Conservation (phyloP, 2,329 filamentous ascomycete genomes). For the Beauveria pseudobassiana region DNA sequence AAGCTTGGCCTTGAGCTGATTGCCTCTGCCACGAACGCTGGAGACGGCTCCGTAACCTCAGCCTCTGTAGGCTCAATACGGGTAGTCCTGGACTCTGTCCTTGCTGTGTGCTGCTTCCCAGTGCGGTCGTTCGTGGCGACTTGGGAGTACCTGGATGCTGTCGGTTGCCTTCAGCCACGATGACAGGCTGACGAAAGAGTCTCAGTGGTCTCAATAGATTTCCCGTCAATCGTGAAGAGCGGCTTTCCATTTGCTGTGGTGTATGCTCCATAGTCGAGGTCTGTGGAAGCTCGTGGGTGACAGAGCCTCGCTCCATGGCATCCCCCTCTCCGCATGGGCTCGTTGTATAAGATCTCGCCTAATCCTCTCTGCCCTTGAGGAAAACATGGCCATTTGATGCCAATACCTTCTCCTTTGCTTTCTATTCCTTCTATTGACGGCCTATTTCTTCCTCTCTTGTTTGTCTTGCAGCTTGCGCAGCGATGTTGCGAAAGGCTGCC, state of each 20-base stretch:
- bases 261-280: neutral
- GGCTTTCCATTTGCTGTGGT: neutral
- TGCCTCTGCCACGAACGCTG: neutral
- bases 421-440: neutral
- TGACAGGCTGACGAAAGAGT: neutral
- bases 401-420: neutral
- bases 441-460: neutral
- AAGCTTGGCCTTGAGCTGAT: neutral
- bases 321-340: neutral
- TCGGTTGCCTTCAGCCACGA: conserved; percentile 12
- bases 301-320: neutral
- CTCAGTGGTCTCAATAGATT: neutral
- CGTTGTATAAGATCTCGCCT: conserved; percentile 2
- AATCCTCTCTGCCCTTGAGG: neutral
- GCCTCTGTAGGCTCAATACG: neutral
- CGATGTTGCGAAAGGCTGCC: too few relatives aligned
- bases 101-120: neutral
- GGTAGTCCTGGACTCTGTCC: conserved; percentile 13
- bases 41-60: neutral
- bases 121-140: neutral
- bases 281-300: neutral
- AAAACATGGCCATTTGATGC: neutral
- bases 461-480: neutral
- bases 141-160: conserved; percentile 19
- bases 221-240: neutral